These are phyloP conservation scores for Hymenotorrendiella dingleyae DNA, from an alignment of 2,329 filamentous ascomycete genomes.

Conservation along the genomic window DNA sequence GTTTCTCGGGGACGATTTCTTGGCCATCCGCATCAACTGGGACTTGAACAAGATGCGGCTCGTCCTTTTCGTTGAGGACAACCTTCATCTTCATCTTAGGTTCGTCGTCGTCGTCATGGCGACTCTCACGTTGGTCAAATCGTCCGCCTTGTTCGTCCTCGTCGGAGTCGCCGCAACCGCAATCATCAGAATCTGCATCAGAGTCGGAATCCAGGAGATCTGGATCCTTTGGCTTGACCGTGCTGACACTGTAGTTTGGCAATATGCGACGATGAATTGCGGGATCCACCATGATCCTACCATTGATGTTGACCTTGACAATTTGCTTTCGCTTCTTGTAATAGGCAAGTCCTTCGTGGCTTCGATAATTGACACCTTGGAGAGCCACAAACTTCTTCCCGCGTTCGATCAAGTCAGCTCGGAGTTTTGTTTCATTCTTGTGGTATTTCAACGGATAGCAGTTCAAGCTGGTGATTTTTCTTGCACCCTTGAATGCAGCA, in stretches of 20 bases:
- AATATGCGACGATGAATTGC: constrained; percentile 77
- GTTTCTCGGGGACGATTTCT: constrained; percentile 49
- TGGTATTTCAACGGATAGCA: constrained; percentile 79
- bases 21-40: constrained; percentile 49
- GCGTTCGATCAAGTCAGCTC: constrained; percentile 64
- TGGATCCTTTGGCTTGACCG: constrained; percentile 66
- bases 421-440: constrained; percentile 60
- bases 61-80: constrained; percentile 42
- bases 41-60: constrained; percentile 45
- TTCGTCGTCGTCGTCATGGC: constrained; percentile 25
- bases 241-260: constrained; percentile 75
- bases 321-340: constrained; percentile 72
- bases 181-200: constrained; percentile 36
- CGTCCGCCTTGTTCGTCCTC: constrained; percentile 24
- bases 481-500: constrained; percentile 68
- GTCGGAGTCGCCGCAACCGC: constrained; percentile 34
- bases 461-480: constrained; percentile 72
- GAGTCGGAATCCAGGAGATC: constrained; percentile 49
- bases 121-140: constrained; percentile 10
- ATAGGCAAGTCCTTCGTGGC: constrained; percentile 79
- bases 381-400: constrained; percentile 79
- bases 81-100: constrained; percentile 32
- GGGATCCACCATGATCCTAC: constrained; percentile 83
- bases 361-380: constrained; percentile 77
- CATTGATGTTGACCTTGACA: constrained; percentile 77